phyloP scores from a whole-genome alignment of 2,329 filamentous ascomycete species.

The Sporothrix variecibatus region DNA sequence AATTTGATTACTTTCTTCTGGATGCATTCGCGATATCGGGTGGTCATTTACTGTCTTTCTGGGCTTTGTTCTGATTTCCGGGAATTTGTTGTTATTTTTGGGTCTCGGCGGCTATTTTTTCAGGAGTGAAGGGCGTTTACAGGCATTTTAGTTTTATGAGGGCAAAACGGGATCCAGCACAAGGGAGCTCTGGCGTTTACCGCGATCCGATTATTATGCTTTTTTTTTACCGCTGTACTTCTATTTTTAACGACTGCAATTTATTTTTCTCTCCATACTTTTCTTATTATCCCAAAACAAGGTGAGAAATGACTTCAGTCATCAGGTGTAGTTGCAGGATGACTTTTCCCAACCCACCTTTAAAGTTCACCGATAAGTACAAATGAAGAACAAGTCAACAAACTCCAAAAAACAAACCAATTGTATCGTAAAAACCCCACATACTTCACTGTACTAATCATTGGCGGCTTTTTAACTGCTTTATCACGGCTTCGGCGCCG shows the following conservation, averaged over 20 bases:
- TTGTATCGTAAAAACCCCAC: no score
- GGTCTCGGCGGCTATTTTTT: conserved; percentile 1
- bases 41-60: not conserved
- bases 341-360: no score
- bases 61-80: not conserved
- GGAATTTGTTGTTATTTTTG: not conserved
- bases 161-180: not conserved
- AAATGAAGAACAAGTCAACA: no score
- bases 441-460: no score
- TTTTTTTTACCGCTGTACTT: not conserved
- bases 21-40: not conserved
- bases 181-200: not conserved
- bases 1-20: no score
- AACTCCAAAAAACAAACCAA: no score
- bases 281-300: not conserved
- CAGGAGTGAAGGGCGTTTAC: not conserved
- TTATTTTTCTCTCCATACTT: not conserved
- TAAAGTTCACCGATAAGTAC: no score
- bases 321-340: not conserved
- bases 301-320: not conserved
- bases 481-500: no score
- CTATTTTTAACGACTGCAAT: not conserved
- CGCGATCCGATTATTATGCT: not conserved
- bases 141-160: not conserved
- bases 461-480: no score